These are phyloP conservation scores for Dillenia suffruticosa DNA, from an alignment of 164 flowering plant species.

Conservation along the genomic window DNA sequence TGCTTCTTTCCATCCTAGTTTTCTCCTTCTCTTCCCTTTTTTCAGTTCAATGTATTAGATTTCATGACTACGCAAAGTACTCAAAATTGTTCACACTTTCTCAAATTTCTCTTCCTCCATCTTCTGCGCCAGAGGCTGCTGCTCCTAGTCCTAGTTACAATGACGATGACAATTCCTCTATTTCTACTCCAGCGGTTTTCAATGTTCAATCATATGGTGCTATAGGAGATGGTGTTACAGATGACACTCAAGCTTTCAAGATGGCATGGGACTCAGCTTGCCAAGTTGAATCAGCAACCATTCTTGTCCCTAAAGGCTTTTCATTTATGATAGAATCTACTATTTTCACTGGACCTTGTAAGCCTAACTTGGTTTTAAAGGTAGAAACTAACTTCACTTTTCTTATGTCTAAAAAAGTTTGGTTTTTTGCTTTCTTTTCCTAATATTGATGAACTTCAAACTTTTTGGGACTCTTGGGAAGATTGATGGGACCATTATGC, in stretches of 20 bases:
- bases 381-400: slow-evolving; percentile 23
- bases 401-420: no score
- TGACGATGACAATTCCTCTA: neutral
- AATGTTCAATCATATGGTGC: slow-evolving; percentile 78
- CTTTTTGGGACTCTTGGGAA: slow-evolving; percentile 7
- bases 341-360: slow-evolving; percentile 90
- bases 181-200: slow-evolving; percentile 20
- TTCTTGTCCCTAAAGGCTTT: slow-evolving; percentile 55
- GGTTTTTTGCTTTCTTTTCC: no score
- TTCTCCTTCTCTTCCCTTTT: slow-evolving; percentile 2
- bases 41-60: slow-evolving; percentile 15
- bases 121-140: slow-evolving; percentile 27
- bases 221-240: slow-evolving; percentile 78
- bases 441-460: no score
- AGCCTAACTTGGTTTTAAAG: slow-evolving; percentile 52
- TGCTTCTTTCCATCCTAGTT: slow-evolving; percentile 11
- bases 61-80: slow-evolving; percentile 18
- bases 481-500: slow-evolving; percentile 57
- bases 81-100: slow-evolving; percentile 12
- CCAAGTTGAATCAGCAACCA: slow-evolving; percentile 34
- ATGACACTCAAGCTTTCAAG: slow-evolving; percentile 84
- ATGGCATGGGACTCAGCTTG: slow-evolving; percentile 86
- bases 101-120: slow-evolving; percentile 26
- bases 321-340: slow-evolving; percentile 81
- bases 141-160: no score